These are phyloP conservation scores for Hypoxylon trugodes DNA, from an alignment of 495 filamentous ascomycete genomes.

Conservation along the genomic window DNA sequence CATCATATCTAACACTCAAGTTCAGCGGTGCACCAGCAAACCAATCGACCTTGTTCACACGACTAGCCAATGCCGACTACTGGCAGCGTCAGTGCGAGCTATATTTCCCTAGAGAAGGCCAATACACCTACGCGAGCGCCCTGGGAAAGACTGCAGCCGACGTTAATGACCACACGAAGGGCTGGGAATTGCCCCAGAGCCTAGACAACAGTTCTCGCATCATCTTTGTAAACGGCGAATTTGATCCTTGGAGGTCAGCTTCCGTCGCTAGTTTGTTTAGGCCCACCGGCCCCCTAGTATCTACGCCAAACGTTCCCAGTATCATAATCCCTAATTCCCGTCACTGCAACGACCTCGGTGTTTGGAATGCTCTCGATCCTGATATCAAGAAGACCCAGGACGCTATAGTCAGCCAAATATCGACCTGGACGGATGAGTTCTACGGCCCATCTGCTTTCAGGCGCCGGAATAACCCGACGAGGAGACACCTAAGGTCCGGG, in stretches of 20 bases:
- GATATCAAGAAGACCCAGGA: slow-evolving; percentile 48
- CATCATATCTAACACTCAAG: slow-evolving; percentile 33
- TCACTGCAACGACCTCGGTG: slow-evolving; percentile 61
- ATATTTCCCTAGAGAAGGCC: slow-evolving; percentile 62
- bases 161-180: slow-evolving; percentile 64
- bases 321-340: slow-evolving; percentile 64
- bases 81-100: slow-evolving; percentile 65
- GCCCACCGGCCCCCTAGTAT: slow-evolving; percentile 62
- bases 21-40: slow-evolving; percentile 56
- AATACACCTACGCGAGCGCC: slow-evolving; percentile 58
- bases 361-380: slow-evolving; percentile 48
- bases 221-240: slow-evolving; percentile 68
- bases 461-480: neutral
- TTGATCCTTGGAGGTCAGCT: slow-evolving; percentile 66
- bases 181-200: slow-evolving; percentile 62
- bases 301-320: slow-evolving; percentile 54
- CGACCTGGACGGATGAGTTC: slow-evolving; percentile 60
- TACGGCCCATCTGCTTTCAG: slow-evolving; percentile 37
- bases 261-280: slow-evolving; percentile 61
- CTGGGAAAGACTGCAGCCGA: slow-evolving; percentile 57
- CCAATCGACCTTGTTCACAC: slow-evolving; percentile 58
- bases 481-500: neutral
- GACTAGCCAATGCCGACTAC: slow-evolving; percentile 61
- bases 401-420: slow-evolving; percentile 56
- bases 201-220: slow-evolving; percentile 52